Evolutionary conservation across 75 land plant genomes (phyloP), one percentile per base, ranked within the genome.

Genomic region (Larix kaempferi): DNA sequence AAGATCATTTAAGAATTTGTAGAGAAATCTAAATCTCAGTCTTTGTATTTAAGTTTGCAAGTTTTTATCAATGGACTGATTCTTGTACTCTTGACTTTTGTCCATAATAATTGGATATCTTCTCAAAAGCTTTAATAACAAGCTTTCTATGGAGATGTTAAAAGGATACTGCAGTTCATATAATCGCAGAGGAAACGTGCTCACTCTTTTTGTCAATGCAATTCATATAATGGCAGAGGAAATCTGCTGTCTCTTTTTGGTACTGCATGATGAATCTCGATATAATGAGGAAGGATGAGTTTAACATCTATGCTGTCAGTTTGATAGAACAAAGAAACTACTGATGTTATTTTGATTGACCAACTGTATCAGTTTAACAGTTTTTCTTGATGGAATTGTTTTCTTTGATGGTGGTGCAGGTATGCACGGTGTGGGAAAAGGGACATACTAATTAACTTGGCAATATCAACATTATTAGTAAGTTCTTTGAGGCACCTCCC

Each of bases 391-490:
- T 69, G 52, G 72, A n/a, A 37, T 11, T 21, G 35, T 52, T 58
- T 76, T 14, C 3, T 80, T 85, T 78, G 85, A 23, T 44, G 15
- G 52, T 71, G n/a, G 33, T 74, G 56, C 77, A 95, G 98, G 85
- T 87, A 72, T 64, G 75, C 92, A 15, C 87, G 83, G 49, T 89
- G 91, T 29, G 80, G 65, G 73, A 76, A 67, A 59, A 77, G 78
- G 17, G 99, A 96, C 59, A 85, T 89, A 59, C 80, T 73, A 2
- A 96, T 96, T 73, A 96, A 96, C 78, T 66, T 96, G 77, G 99
- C 91, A 49, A 91, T 94, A 71, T 86, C 99, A 27, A 90, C 87
- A n/a, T 85, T 82, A 13, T 90, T 92, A 84, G 98, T 95, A 85
- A 92, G 95, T 85, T 65, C 17, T 16, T 14, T 12, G 19, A 22